Evolutionary conservation across 1,284 basidiomycete species (phyloP).

Genomic region (Rhodofomes roseus): DNA sequence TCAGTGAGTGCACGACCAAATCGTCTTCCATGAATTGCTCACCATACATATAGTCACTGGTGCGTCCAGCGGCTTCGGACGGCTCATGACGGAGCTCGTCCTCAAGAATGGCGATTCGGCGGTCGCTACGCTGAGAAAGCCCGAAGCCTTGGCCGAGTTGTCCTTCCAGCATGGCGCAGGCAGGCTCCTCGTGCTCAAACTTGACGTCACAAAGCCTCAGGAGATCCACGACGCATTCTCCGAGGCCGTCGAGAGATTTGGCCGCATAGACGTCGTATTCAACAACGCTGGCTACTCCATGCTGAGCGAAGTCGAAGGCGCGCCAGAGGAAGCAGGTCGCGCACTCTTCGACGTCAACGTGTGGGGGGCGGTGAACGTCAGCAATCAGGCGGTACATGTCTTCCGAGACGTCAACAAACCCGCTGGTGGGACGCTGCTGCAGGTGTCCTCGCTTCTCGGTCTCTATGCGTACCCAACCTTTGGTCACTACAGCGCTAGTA

Average conservation of each 20-base stretch:
- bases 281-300: conserved; percentile 15
- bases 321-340: conserved; percentile 17
- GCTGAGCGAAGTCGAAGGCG: conserved; percentile 16
- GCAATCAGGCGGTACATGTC: conserved; percentile 14
- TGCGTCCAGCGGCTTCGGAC: conserved; percentile 15
- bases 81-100: conserved; percentile 7
- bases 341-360: conserved; percentile 21
- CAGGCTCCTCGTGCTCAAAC: conserved; percentile 13
- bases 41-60: conserved; percentile 15
- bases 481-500: conserved; percentile 32
- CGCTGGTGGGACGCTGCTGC: conserved; percentile 30
- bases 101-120: conserved; percentile 15
- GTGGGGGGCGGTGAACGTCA: conserved; percentile 22
- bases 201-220: conserved; percentile 13
- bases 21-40: not conserved
- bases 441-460: conserved; percentile 21
- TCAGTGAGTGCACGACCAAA: not conserved
- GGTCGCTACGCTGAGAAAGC: conserved; percentile 15
- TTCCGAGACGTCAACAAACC: conserved; percentile 27
- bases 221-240: conserved; percentile 29
- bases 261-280: conserved; percentile 32
- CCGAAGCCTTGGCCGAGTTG: conserved; percentile 13
- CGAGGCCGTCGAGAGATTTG: conserved; percentile 30
- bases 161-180: conserved; percentile 7
- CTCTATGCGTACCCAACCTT: conserved; percentile 14